Percentiles rank a stretch among this genome's conserved stretches.
Conservation (phyloP, 1,284 basidiomycete species). For the Austroboletus novae-zelandiae region DNA sequence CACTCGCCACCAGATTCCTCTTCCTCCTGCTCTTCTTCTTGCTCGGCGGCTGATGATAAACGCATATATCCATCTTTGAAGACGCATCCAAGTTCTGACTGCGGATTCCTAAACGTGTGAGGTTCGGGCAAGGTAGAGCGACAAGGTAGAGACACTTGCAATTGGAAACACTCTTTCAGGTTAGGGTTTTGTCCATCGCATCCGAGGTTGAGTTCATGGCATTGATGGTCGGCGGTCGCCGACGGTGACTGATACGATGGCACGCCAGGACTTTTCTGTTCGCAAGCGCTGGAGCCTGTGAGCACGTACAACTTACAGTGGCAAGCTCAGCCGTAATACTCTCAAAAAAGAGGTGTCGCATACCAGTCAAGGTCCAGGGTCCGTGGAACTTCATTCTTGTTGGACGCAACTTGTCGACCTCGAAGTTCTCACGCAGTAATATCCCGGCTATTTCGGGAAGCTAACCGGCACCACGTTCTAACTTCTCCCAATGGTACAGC, state of each 20-base stretch:
- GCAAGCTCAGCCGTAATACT: not conserved
- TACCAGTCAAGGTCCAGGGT: too few relatives aligned
- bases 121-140: not conserved
- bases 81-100: conserved; percentile 40
- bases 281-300: conserved; percentile 47
- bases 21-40: conserved; percentile 58
- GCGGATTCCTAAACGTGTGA: not conserved
- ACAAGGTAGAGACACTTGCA: conserved; percentile 38
- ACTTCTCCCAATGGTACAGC: too few relatives aligned
- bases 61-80: conserved; percentile 48
- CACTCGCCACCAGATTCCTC: conserved; percentile 50
- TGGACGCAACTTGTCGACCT: too few relatives aligned
- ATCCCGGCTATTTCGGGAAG: too few relatives aligned
- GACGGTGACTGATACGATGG: conserved; percentile 57
- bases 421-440: too few relatives aligned
- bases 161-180: conserved; percentile 46
- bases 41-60: conserved; percentile 52
- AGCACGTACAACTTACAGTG: conserved; percentile 41
- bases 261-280: conserved; percentile 57
- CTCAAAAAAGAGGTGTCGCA: too few relatives aligned
- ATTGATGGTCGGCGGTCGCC: conserved; percentile 46
- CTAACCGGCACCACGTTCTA: too few relatives aligned
- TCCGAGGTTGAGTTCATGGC: conserved; percentile 56
- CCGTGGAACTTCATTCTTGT: too few relatives aligned
- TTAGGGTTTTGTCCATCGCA: conserved; percentile 69